Evolutionary conservation across 2,329 filamentous ascomycete species (phyloP).

Genomic region (Phialocephala sp.): DNA sequence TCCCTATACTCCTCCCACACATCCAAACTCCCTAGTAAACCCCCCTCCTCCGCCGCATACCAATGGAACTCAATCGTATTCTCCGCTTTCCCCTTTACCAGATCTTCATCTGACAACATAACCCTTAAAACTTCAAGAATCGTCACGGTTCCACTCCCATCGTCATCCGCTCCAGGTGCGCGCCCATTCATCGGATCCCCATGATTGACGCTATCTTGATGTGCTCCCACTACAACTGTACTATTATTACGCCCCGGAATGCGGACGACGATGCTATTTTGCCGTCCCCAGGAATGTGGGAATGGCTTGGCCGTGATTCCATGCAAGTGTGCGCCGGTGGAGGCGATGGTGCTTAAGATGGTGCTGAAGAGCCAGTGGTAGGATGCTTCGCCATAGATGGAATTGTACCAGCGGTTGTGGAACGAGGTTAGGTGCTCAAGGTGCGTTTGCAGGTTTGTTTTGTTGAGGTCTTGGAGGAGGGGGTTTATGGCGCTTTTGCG

Average conservation of each 20-base stretch:
- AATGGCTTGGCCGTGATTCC: slow-evolving; percentile 75
- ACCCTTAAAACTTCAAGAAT: slow-evolving; percentile 88
- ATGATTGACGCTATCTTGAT: slow-evolving; percentile 89
- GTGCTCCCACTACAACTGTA: slow-evolving; percentile 85
- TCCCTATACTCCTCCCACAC: slow-evolving; percentile 82
- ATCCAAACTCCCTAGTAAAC: slow-evolving; percentile 82
- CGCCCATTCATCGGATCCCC: slow-evolving; percentile 43
- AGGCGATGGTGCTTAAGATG: slow-evolving; percentile 71
- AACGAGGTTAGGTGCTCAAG: slow-evolving; percentile 78
- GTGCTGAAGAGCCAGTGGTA: slow-evolving; percentile 82
- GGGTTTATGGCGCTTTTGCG: slow-evolving; percentile 68
- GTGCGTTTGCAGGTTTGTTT: slow-evolving; percentile 75
- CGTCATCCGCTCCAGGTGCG: slow-evolving; percentile 85
- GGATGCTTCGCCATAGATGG: slow-evolving; percentile 76
- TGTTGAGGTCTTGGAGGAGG: slow-evolving; percentile 70
- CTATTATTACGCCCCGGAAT: slow-evolving; percentile 83
- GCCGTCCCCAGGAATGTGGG: slow-evolving; percentile 75
- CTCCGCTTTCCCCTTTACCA: slow-evolving; percentile 68
- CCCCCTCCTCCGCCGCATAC: slow-evolving; percentile 88
- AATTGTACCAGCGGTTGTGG: slow-evolving; percentile 81
- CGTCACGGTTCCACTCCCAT: slow-evolving; percentile 89
- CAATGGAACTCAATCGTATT: slow-evolving; percentile 97
- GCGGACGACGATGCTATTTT: slow-evolving; percentile 85
- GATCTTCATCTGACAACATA: slow-evolving; percentile 70
- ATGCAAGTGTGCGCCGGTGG: slow-evolving; percentile 68